Conservation (phyloP, 169 alveolate species). For the Plasmodium gaboni region DNA sequence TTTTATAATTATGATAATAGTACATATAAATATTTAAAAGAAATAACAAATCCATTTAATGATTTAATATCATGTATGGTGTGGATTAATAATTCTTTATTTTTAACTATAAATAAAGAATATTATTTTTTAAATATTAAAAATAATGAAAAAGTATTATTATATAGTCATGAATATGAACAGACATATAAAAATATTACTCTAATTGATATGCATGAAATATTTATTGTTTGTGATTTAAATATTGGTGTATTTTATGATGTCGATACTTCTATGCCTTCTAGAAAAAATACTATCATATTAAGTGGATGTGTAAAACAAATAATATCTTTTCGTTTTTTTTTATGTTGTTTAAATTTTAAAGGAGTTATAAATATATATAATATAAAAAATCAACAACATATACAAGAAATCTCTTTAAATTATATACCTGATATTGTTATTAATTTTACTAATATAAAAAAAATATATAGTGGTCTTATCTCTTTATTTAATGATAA, state of each 20-base stretch:
- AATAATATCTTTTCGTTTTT: slow-evolving; percentile 23
- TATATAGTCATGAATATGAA: slow-evolving; percentile 60
- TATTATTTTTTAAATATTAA: slow-evolving; percentile 22
- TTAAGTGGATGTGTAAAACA: slow-evolving; percentile 3
- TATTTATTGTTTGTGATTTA: slow-evolving; percentile 65
- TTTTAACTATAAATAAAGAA: slow-evolving; percentile 23
- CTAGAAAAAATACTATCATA: slow-evolving; percentile 42
- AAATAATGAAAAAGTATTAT: slow-evolving; percentile 27
- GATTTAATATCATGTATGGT: slow-evolving; percentile 19
- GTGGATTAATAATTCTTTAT: slow-evolving; percentile 37
- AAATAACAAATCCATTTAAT: not conserved
- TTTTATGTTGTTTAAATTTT: slow-evolving; percentile 23
- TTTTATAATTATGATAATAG: slow-evolving; percentile 24
- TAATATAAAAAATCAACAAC: slow-evolving; percentile 57
- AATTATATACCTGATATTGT: not conserved
- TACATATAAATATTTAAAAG: slow-evolving; percentile 12
- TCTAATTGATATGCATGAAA: slow-evolving; percentile 28
- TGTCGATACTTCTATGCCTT: slow-evolving; percentile 61
- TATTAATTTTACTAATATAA: slow-evolving; percentile 3
- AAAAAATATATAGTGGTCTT: not conserved
- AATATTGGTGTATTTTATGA: slow-evolving; percentile 74
- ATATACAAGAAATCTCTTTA: slow-evolving; percentile 28
- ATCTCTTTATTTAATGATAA: not conserved
- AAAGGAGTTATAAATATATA: slow-evolving; percentile 31
- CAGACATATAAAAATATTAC: slow-evolving; percentile 59